A percentile compares a stretch with the other conserved stretches of the same genome.
phyloP scores from a whole-genome alignment of 441 rosid genomes.

The Pelargonium cotyledonis region DNA sequence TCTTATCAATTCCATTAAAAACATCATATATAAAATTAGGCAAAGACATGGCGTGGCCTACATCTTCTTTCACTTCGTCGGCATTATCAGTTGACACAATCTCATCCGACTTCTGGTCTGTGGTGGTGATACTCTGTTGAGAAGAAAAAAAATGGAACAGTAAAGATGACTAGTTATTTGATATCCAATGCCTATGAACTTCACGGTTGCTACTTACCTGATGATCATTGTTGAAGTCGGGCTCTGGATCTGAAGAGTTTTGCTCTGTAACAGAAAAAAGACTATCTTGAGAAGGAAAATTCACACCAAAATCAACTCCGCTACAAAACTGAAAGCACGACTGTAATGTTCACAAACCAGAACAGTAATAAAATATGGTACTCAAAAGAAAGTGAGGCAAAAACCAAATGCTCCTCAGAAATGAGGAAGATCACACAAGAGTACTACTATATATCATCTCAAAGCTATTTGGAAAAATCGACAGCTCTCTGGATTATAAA shows the following conservation, averaged over 20 bases:
- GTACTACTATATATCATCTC: background rate
- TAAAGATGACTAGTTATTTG: constrained; percentile 15
- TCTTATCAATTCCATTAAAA: constrained; percentile 3
- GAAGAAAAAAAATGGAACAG: constrained; percentile 13
- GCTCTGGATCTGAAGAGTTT: constrained; percentile 45
- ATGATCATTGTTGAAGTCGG: constrained; percentile 33
- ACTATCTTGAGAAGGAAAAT: background rate
- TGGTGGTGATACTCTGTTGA: constrained; percentile 36
- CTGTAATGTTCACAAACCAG: background rate
- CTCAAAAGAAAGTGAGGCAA: background rate
- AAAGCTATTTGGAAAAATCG: background rate
- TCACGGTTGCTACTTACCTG: constrained; percentile 38
- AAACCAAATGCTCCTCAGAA: background rate
- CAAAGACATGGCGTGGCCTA: constrained; percentile 25
- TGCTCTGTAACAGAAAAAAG: constrained; percentile 43
- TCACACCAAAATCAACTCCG: background rate
- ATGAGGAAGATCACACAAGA: background rate
- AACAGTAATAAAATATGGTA: too few species aligned
- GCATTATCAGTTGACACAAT: constrained; percentile 27
- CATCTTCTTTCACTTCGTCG: constrained; percentile 49
- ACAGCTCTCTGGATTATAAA: background rate
- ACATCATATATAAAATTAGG: constrained; percentile 9
- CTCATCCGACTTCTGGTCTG: constrained; percentile 30
- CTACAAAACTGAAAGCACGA: background rate
- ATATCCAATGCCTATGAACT: constrained; percentile 12